A percentile compares a stretch with the other conserved stretches of the same genome.
Conservation (phyloP, 1,284 basidiomycete species). For the Fomitopsis pinicola region DNA sequence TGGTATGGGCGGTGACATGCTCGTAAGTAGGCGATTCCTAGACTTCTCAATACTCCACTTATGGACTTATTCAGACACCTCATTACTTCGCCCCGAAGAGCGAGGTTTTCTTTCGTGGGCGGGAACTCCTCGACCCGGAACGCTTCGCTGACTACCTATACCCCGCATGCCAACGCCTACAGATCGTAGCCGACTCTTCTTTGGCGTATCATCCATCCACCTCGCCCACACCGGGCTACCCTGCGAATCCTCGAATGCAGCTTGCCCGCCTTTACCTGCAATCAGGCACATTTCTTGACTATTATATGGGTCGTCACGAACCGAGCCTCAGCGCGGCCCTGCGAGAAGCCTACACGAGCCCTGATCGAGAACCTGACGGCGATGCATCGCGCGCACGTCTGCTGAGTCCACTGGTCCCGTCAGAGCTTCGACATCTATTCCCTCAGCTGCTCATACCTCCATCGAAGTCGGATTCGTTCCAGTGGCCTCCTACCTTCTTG, state of each 20-base stretch:
- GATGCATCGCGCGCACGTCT: not conserved
- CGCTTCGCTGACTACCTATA: constrained; percentile 27
- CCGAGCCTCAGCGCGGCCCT: constrained; percentile 48
- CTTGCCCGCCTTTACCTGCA: constrained; percentile 55
- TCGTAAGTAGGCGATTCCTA: constrained; percentile 36
- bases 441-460: constrained; percentile 44
- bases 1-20: constrained; percentile 56
- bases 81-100: constrained; percentile 37
- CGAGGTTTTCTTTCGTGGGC: constrained; percentile 35
- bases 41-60: not conserved
- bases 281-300: constrained; percentile 53
- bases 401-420: constrained; percentile 29
- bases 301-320: constrained; percentile 51
- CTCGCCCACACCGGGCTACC: constrained; percentile 47
- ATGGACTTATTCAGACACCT: constrained; percentile 21
- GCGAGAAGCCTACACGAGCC: constrained; percentile 16
- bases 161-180: constrained; percentile 27
- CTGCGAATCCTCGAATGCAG: constrained; percentile 59
- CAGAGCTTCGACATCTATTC: constrained; percentile 38
- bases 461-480: not conserved
- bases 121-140: constrained; percentile 34
- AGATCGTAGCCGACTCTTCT: constrained; percentile 38
- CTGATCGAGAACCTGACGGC: not conserved
- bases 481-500: constrained; percentile 54
- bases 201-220: constrained; percentile 45